Base-by-base conservation (phyloP, 768 basidiomycete genomes). In the Amylocystis lapponica region DNA sequence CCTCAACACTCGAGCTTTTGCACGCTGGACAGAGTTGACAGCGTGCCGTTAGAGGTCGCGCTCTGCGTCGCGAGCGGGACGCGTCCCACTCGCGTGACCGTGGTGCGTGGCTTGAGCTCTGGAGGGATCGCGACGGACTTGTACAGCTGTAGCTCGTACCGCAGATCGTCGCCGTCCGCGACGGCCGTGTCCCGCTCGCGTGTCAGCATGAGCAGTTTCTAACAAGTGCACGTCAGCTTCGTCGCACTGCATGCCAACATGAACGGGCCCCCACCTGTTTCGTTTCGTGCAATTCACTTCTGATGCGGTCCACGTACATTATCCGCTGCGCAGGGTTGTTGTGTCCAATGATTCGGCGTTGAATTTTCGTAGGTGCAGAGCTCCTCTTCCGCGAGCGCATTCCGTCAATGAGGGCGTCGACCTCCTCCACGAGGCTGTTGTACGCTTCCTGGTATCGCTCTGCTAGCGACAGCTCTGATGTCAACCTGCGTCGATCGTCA, bases 281-380 rank as follows among this genome's bases (percentile, higher is more conserved):
- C 5, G 76, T 71, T 43, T 89, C 81, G 2, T 87, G 78, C 37
- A 94, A 66, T 58, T 95, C 91, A 43, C 74, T 68, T 27, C 92
- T 74, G 40, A 96, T 79, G 41, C 81, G 74, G 46, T 94, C 93
- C 13, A 96, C 80, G 52, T 95, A 94, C 60, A 81, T 70, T 54
- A 96, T 91, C 46, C 81, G 78, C 62, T 95, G 92, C 2, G 80
- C 79, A 8, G 87, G 86, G 56, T 94, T 93, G 26, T 75, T 72
- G 57, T 94, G 91, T 0, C 88, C 79, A 14, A 92, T 66, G 45
- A 95, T 85, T n/a, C n/a, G n/a, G n/a, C n/a, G n/a, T n/a, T n/a
- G n/a, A n/a, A n/a, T n/a, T n/a, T n/a, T n/a, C n/a, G n/a, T n/a
- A n/a, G n/a, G n/a, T 58, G 92, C 81, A 1, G 88, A 86, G 50